Evolutionary conservation across 768 basidiomycete genomes (phyloP).

Genomic region (Neoboletus subvelutipes): DNA sequence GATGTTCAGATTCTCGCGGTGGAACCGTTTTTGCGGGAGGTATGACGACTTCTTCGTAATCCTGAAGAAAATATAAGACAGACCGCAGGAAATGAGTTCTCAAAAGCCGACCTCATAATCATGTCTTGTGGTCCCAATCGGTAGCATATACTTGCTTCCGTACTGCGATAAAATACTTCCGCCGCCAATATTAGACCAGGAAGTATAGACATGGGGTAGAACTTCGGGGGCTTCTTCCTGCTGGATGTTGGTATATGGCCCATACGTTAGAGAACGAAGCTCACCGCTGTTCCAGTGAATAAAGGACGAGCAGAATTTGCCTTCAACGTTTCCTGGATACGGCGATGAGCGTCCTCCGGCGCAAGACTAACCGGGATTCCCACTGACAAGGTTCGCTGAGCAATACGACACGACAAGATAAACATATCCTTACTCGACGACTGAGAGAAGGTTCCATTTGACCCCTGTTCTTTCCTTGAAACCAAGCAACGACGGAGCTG

Average conservation of each 20-base stretch:
- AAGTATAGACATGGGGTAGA: constrained; percentile 88
- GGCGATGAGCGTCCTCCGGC: constrained; percentile 50
- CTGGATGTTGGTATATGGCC: constrained; percentile 8
- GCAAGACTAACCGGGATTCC: constrained; percentile 33
- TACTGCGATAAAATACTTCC: constrained; percentile 62
- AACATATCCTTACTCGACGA: constrained; percentile 7
- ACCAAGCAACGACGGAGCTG: constrained; percentile 19
- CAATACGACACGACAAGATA: neutral
- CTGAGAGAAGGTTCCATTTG: neutral
- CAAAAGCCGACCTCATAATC: constrained; percentile 56
- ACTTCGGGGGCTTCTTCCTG: constrained; percentile 58
- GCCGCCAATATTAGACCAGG: constrained; percentile 55
- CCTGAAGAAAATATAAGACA: constrained; percentile 42
- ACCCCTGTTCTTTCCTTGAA: neutral
- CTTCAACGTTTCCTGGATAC: constrained; percentile 60
- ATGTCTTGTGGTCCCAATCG: constrained; percentile 73
- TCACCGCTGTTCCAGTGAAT: constrained; percentile 56
- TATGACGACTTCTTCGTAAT: constrained; percentile 85
- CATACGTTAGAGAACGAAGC: constrained; percentile 10
- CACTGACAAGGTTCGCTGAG: neutral
- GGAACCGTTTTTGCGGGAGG: constrained; percentile 84
- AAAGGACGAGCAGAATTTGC: constrained; percentile 66
- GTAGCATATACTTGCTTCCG: constrained; percentile 79
- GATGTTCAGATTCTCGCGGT: constrained; percentile 65
- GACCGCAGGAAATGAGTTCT: neutral